Base-by-base conservation (phyloP, 495 filamentous ascomycete genomes). In the Neurospora intermedia region DNA sequence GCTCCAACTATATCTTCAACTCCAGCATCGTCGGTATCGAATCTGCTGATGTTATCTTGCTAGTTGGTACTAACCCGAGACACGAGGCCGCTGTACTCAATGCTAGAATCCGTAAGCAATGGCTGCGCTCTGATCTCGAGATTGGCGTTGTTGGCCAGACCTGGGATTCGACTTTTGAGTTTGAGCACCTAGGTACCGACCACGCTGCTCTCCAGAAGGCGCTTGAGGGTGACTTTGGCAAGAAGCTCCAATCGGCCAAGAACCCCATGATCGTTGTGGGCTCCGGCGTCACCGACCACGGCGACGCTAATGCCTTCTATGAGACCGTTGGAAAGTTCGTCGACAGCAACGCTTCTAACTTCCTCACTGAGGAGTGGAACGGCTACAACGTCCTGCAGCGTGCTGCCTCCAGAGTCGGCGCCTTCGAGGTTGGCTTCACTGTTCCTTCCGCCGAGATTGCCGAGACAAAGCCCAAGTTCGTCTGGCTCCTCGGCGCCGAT, bases 401-500 rank as follows among this genome's bases (percentile, higher is more conserved):
- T 72, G 91, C 92, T 18, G 96, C 96, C 71, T 98, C 96, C 69
- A 89, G 96, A 69, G 90, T 90, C 23, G 96, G 93, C 76, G 96
- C 96, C 62, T 99, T 94, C 81, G 96, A 99, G 82, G 88, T 99
- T 77, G 96, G 96, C 79, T 99, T 98, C 82, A 92, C 92, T 54
- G 87, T 91, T 2, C 93, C 94, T 23, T 96, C 92, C 35, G 85
- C 90, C 5, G 84, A 87, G 42, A 92, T 96, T 69, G 90, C 94
- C 31, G 84, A 91, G 75, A 94, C 91, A 9, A 92, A 88, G 74
- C 92, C 96, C 59, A 99, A 98, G 86, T 92, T 99, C 78, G 83
- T 99, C 81, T 99, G 94, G 94, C 93, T 99, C 62, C 89, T 99
- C 46, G 96, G 96, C 46, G 96, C 96, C 35, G 96, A 98, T 81